Percentiles rank a stretch among this genome's conserved stretches.
Conservation (phyloP, 441 rosid species). For the Populus hybrid region DNA sequence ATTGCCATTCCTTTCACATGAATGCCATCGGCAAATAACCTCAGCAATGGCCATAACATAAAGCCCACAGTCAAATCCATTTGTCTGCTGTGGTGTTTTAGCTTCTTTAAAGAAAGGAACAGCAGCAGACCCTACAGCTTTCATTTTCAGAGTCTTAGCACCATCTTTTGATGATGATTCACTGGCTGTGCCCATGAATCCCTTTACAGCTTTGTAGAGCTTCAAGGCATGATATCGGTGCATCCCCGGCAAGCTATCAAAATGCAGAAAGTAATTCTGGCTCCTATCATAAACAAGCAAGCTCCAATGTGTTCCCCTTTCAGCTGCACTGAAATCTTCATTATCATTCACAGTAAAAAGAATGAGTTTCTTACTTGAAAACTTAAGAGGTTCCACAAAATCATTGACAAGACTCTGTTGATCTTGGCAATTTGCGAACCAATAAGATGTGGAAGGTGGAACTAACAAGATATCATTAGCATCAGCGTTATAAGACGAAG, state of each 20-base stretch:
- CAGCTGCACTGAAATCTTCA: conserved; percentile 53
- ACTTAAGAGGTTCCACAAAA: conserved; percentile 51
- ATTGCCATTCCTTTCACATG: conserved; percentile 23
- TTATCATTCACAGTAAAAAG: conserved; percentile 79
- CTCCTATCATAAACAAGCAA: conserved; percentile 56
- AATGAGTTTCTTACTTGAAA: conserved; percentile 46
- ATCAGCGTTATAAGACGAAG: conserved; percentile 41
- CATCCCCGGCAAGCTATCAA: conserved; percentile 50
- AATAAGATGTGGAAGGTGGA: conserved; percentile 74
- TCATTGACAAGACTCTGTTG: conserved; percentile 40
- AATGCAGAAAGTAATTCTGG: conserved; percentile 66
- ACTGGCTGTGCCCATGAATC: conserved; percentile 32
- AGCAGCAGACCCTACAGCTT: conserved; percentile 2
- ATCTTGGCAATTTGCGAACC: conserved; percentile 73
- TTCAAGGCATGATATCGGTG: conserved; percentile 39
- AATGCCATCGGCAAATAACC: conserved; percentile 53
- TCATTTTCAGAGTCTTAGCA: neutral
- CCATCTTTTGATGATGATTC: conserved; percentile 6
- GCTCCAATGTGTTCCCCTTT: conserved; percentile 93
- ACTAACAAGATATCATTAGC: conserved; percentile 45
- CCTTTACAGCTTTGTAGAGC: conserved; percentile 42
- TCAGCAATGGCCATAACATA: conserved; percentile 56
- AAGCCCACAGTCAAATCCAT: conserved; percentile 72
- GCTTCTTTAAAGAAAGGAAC: conserved; percentile 34
- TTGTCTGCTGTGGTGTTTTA: conserved; percentile 63